A percentile compares a stretch with the other conserved stretches of the same genome.
phyloP scores from a whole-genome alignment of 78 protist species.

The Monosiga brevicollis region DNA sequence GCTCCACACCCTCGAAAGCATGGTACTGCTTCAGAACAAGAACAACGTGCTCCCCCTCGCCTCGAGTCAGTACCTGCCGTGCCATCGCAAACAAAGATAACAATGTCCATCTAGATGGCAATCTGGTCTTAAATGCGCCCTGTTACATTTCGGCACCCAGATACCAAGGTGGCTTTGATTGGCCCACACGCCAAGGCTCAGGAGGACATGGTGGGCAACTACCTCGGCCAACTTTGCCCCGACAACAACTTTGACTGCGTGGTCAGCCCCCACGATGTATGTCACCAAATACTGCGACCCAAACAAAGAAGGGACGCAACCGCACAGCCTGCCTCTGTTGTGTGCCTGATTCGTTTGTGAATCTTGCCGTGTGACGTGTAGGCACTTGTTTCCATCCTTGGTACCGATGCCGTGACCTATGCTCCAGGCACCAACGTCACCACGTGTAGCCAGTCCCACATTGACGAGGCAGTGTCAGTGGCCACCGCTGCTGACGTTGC shows the following conservation, averaged over 20 bases:
- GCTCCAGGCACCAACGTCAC: constrained; percentile 5
- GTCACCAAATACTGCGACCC: too few species aligned
- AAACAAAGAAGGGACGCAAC: too few species aligned
- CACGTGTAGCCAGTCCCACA: neutral
- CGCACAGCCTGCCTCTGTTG: too few species aligned
- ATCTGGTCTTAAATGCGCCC: too few species aligned
- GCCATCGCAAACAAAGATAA: too few species aligned
- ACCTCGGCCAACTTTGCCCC: neutral
- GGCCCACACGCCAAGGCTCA: constrained; percentile 8
- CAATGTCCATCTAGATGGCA: too few species aligned
- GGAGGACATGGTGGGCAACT: neutral
- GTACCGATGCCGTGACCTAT: neutral
- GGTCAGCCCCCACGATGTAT: too few species aligned
- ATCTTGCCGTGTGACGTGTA: too few species aligned
- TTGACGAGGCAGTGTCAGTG: neutral
- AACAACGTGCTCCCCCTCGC: constrained; percentile 3
- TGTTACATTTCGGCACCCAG: neutral
- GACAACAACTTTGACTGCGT: neutral
- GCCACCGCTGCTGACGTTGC: constrained; percentile 19
- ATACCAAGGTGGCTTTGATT: constrained; percentile 4
- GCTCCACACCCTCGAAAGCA: neutral
- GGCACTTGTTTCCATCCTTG: neutral
- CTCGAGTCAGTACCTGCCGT: too few species aligned
- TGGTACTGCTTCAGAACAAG: constrained; percentile 17
- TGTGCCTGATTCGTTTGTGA: too few species aligned